Evolutionary conservation across 78 protist species (phyloP).

Genomic region (Monocercomonoides exilis): DNA sequence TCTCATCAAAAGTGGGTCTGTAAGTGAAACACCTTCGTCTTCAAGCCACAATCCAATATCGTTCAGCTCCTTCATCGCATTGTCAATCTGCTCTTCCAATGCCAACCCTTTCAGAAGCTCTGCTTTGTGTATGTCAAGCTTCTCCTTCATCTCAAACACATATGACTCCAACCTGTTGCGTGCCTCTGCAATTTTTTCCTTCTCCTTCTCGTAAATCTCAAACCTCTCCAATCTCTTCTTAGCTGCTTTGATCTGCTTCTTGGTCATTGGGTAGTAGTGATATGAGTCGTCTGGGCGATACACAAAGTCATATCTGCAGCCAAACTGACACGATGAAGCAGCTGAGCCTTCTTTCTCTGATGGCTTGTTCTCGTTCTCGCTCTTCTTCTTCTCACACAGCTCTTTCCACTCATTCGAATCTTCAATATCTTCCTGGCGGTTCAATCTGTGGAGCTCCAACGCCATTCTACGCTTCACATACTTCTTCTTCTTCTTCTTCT

Average conservation of each 20-base stretch:
- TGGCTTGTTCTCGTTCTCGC: too few relatives aligned
- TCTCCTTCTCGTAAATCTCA: neutral
- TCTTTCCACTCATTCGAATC: too few relatives aligned
- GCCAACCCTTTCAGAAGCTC: neutral
- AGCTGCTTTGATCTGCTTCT: neutral
- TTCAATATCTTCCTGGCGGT: too few relatives aligned
- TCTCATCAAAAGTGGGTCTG: too few relatives aligned
- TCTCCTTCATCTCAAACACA: neutral
- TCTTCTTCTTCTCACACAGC: too few relatives aligned
- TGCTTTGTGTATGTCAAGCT: neutral
- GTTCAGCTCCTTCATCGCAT: neutral
- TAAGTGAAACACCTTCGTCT: neutral
- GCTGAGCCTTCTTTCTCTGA: too few relatives aligned
- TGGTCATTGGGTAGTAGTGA: too few relatives aligned
- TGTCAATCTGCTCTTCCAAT: neutral
- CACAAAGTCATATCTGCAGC: too few relatives aligned
- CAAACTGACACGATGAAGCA: too few relatives aligned
- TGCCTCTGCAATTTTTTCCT: neutral
- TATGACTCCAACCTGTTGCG: neutral
- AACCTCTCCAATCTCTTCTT: neutral
- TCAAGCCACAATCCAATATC: neutral
- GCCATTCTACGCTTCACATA: neutral
- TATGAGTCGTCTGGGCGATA: too few relatives aligned
- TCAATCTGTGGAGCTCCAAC: too few relatives aligned
- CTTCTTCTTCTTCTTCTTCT: too few relatives aligned